Evolutionary conservation across 768 basidiomycete species (phyloP).

Genomic region (Boletus barrowsii): DNA sequence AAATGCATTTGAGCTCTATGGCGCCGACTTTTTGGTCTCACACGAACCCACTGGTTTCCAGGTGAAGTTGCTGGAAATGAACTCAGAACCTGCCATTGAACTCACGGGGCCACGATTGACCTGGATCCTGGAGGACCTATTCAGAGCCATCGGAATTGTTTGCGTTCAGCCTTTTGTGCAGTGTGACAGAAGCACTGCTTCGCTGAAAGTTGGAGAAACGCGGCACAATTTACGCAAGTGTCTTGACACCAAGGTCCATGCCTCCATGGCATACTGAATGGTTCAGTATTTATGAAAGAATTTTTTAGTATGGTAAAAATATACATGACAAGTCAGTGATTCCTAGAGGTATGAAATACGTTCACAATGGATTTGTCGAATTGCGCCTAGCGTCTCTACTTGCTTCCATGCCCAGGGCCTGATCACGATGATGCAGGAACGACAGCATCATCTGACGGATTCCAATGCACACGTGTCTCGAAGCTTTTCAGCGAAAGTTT

Average conservation of each 20-base stretch:
- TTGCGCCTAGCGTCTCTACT: constrained; percentile 4
- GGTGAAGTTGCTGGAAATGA: constrained; percentile 84
- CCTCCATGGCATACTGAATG: constrained; percentile 15
- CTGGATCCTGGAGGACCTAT: constrained; percentile 80
- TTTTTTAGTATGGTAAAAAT: neutral
- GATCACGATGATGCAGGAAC: neutral
- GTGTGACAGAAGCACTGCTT: neutral
- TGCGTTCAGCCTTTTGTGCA: constrained; percentile 64
- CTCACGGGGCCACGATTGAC: constrained; percentile 81
- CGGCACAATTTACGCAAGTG: constrained; percentile 63
- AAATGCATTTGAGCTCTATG: constrained; percentile 94
- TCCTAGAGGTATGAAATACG: constrained; percentile 4
- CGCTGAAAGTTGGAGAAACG: constrained; percentile 53
- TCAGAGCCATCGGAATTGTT: constrained; percentile 62
- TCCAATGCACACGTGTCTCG: neutral
- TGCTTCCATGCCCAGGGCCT: neutral
- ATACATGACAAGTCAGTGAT: constrained; percentile 2
- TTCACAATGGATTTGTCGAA: neutral
- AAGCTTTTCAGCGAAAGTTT: constrained; percentile 14
- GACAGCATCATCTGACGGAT: neutral
- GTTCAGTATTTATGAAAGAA: neutral
- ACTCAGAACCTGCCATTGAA: constrained; percentile 95
- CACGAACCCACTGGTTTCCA: constrained; percentile 42
- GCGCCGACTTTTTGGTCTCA: constrained; percentile 85
- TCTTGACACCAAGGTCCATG: constrained; percentile 52